Percentiles rank a stretch among this genome's conserved stretches.
These are phyloP conservation scores for Mayamaea pseudoterrestris DNA, from an alignment of 108 stramenopile genomes.

Conservation along the genomic window DNA sequence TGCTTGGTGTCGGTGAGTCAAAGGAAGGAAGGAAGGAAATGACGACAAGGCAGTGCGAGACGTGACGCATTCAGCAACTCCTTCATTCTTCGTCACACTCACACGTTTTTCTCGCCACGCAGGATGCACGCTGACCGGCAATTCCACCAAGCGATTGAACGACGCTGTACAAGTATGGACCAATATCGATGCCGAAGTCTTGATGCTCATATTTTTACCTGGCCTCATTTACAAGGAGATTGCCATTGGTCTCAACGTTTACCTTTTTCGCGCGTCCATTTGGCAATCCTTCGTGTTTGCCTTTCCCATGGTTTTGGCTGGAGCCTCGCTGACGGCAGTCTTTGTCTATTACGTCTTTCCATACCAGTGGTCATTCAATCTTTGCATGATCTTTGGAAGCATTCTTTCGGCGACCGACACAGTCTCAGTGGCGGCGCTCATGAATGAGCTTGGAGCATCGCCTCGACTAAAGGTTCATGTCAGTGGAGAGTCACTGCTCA, in stretches of 20 bases:
- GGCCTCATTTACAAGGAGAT: conserved; percentile 77
- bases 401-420: conserved; percentile 91
- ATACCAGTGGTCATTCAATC: conserved; percentile 44
- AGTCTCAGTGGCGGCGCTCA: conserved; percentile 74
- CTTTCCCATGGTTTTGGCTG: conserved; percentile 54
- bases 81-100: too few relatives aligned
- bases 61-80: too few relatives aligned
- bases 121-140: conserved; percentile 6
- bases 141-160: conserved; percentile 13
- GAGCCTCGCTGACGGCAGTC: conserved; percentile 45
- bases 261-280: conserved; percentile 39
- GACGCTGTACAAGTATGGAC: conserved; percentile 31
- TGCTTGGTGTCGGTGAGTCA: conserved; percentile 25
- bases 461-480: conserved; percentile 72
- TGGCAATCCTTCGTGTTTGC: conserved; percentile 70
- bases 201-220: conserved; percentile 79
- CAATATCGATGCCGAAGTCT: conserved; percentile 51
- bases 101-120: too few relatives aligned
- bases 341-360: conserved; percentile 50
- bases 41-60: too few relatives aligned
- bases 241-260: conserved; percentile 56
- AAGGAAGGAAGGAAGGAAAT: too few relatives aligned
- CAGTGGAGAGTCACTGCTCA: conserved; percentile 15
- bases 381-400: conserved; percentile 71
- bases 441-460: conserved; percentile 53